Base-by-base conservation (phyloP, 208 protist species). In the Leishmania martiniquensis region DNA sequence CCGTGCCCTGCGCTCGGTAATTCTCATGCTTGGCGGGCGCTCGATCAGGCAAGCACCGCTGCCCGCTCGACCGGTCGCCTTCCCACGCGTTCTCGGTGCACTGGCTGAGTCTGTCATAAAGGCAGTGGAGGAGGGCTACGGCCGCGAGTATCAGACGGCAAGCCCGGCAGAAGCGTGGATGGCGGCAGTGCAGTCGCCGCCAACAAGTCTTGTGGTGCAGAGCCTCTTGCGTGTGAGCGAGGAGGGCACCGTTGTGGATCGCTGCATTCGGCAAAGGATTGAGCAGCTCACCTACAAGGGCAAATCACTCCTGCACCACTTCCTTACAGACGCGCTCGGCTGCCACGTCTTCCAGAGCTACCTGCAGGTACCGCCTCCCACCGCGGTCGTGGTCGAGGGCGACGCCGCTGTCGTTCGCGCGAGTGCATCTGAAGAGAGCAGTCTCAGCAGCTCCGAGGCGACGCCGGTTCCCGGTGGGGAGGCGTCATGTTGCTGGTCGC, bases 321-420 rank as follows among this genome's bases (percentile, higher is more conserved):
- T 96, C 10, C 79, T 98, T 1, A 72, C 85, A 22, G 92, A 98
- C 82, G 68, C 74, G 12, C 70, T 96, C 22, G 94, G 92, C 47
- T 93, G 87, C 66, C 92, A 96, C 78, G 77, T 96, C 29, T 95
- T 98, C 69, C 91, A 96, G 87, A 91, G 91, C n/a, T 96, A 93
- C 77, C 39, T 95, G 42, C 83, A 89, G 70, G 90, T 91, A 32
- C 89, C 90, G 3, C 72, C 83, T n/a, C 77, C 92, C 29, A 57
- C 73, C 17, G 71, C 72, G 25, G 82, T 93, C 15, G 37, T 92
- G 13, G 87, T 85, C 45, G 82, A 82, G 20, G 87, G 87, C 57
- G 88, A 95, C 37, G 59, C 60, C 29, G 62, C 75, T 7, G 79
- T 82, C 34, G n/a, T 66, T 22, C 54, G 52, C 15, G 59, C 44